Percentiles rank a stretch among this genome's conserved stretches.
phyloP scores from a whole-genome alignment of 352 stramenopile genomes.

The Hyaloperonospora brassicae region DNA sequence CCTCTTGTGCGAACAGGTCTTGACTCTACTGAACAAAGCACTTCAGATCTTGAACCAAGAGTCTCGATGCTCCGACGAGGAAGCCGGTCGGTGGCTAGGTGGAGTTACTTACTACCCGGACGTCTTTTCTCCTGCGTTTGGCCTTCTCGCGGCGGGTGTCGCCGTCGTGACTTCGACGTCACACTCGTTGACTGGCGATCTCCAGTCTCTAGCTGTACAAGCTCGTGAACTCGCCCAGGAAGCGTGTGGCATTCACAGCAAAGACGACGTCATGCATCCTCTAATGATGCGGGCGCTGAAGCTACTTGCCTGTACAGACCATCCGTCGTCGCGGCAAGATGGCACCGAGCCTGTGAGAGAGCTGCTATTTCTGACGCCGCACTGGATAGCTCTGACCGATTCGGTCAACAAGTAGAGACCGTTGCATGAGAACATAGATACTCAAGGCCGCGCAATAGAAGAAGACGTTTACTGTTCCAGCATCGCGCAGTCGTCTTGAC shows the following conservation, averaged over 20 bases:
- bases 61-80: slow-evolving; percentile 13
- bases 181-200: slow-evolving; percentile 9
- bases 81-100: slow-evolving; percentile 40
- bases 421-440: not conserved
- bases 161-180: slow-evolving; percentile 26
- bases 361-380: slow-evolving; percentile 42
- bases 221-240: slow-evolving; percentile 24
- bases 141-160: slow-evolving; percentile 33
- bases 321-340: not conserved
- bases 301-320: slow-evolving; percentile 14
- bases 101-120: slow-evolving; percentile 60
- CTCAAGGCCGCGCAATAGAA: no score
- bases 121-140: slow-evolving; percentile 50
- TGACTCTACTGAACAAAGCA: slow-evolving; percentile 17
- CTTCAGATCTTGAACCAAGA: slow-evolving; percentile 28
- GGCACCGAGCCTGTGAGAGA: slow-evolving; percentile 13
- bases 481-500: no score
- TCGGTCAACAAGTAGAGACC: slow-evolving; percentile 7
- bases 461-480: no score
- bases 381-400: slow-evolving; percentile 26
- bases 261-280: slow-evolving; percentile 28
- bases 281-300: slow-evolving; percentile 33
- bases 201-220: slow-evolving; percentile 15
- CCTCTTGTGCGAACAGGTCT: slow-evolving; percentile 25
- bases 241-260: slow-evolving; percentile 9